Conservation (phyloP, 164 flowering plant species). For the Nymphaea colorata region DNA sequence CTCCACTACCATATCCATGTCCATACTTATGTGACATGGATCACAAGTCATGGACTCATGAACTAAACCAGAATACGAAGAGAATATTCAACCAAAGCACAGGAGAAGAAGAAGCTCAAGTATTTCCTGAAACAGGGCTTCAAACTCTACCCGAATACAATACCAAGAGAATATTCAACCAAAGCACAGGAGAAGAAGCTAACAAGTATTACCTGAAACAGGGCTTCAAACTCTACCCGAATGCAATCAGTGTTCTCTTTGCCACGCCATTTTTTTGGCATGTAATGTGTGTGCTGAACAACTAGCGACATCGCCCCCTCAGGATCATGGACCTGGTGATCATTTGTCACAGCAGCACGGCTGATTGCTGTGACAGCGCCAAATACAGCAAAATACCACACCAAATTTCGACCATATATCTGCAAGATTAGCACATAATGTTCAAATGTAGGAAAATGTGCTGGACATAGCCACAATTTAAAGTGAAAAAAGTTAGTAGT, state of each 20-base stretch:
- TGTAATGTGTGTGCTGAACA: constrained; percentile 83
- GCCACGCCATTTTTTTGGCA: constrained; percentile 98
- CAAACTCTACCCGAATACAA: constrained; percentile 50
- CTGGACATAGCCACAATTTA: background rate
- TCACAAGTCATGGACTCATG: too few species aligned
- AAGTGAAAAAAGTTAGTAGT: background rate
- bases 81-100: background rate
- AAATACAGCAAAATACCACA: constrained; percentile 97
- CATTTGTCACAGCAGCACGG: constrained; percentile 74
- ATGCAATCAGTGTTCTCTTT: constrained; percentile 75
- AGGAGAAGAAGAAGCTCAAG: background rate
- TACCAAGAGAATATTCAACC: background rate
- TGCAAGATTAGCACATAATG: constrained; percentile 15
- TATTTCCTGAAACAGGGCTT: constrained; percentile 82
- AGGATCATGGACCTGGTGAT: constrained; percentile 82
- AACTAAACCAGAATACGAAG: background rate
- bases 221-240: constrained; percentile 72
- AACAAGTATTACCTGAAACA: constrained; percentile 63
- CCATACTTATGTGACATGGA: too few species aligned
- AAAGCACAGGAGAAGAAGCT: background rate
- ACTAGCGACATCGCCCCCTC: constrained; percentile 83
- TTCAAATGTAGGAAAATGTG: background rate
- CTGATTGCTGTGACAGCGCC: constrained; percentile 93
- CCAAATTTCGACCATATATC: constrained; percentile 94
- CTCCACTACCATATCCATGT: too few species aligned